Base-by-base conservation (phyloP, 2,329 filamentous ascomycete species). In the Phaeomoniella chlamydospora region DNA sequence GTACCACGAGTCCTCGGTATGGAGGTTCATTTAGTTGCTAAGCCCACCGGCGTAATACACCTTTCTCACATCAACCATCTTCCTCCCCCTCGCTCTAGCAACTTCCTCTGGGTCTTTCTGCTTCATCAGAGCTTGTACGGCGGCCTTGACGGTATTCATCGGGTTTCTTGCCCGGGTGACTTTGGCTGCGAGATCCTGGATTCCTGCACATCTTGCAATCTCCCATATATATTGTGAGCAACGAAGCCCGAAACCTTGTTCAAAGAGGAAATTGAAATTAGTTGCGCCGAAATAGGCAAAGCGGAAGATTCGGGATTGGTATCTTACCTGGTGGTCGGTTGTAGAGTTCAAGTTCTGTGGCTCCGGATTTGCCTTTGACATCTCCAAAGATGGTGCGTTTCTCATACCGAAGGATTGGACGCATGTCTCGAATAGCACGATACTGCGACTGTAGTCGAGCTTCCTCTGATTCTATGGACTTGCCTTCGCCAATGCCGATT, bases 61-160 rank as follows among this genome's bases (percentile, higher is more conserved):
- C 68, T 90, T 94, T 48, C 90, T 70, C 44, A 88, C 84, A 65
- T 98, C 90, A 19, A 98, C 86, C 53, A 98, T 57, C 72, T 98
- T 98, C 72, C 83, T 88, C 41, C 90, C 88, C 44, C 87, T 67
- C 36, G 85, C 88, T 34, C 82, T 72, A 38, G 90, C 90, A 53
- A 98, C 79, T 53, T 88, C 77, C 56, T 96, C 84, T 18, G 90
- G 90, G 52, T 93, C 69, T 41, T 74, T 74, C 65, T 98, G 90
- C 64, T 68, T 80, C 57, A 74, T 72, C 43, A 98, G 67, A 4
- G 87, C 88, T 57, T 88, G 59, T 59, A 82, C 83, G 29, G 85
- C 73, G 11, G 90, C 90, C 65, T 94, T 94, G 62, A 94, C 81
- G 13, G 87, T 84, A 67, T 98, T 98, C 86, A 96, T 94, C 47